Evolutionary conservation across 768 basidiomycete genomes (phyloP).

Genomic region (Trametes sanguinea): DNA sequence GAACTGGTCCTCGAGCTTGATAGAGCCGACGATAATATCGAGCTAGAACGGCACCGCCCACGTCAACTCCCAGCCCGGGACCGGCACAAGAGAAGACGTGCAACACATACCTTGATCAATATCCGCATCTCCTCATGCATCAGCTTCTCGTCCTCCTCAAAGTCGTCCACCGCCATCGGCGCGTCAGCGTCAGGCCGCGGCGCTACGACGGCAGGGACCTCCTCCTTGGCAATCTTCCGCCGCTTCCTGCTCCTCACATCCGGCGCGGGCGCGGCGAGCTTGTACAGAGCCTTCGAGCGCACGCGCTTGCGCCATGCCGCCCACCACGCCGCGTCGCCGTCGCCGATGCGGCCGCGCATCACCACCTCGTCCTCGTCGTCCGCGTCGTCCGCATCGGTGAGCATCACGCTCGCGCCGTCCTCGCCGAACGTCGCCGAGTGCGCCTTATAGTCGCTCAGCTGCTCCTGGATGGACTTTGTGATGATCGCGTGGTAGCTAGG

Average conservation of each 20-base stretch:
- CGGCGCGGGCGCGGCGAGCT: conserved; percentile 31
- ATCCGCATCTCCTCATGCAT: conserved; percentile 89
- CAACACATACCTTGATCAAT: conserved; percentile 74
- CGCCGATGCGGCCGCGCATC: conserved; percentile 49
- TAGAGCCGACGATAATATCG: conserved; percentile 90
- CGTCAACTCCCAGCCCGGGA: not conserved
- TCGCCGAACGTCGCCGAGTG: conserved; percentile 54
- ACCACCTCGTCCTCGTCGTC: conserved; percentile 34
- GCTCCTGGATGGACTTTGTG: conserved; percentile 83
- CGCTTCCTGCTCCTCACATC: conserved; percentile 41
- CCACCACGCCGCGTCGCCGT: conserved; percentile 64
- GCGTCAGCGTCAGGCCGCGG: conserved; percentile 23
- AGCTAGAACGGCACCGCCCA: conserved; percentile 50
- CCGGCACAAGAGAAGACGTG: conserved; percentile 26
- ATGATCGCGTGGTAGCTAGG: conserved; percentile 66
- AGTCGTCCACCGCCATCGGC: conserved; percentile 58
- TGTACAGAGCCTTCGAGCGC: conserved; percentile 39
- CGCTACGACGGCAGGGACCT: conserved; percentile 12
- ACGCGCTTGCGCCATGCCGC: conserved; percentile 66
- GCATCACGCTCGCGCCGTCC: conserved; percentile 40
- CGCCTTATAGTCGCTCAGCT: conserved; percentile 76
- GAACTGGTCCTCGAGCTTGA: conserved; percentile 95
- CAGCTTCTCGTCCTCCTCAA: conserved; percentile 63
- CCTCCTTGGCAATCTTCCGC: conserved; percentile 42
- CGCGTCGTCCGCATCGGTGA: too few relatives aligned